Evolutionary conservation across 129 eudicot genomes (phyloP).

Genomic region (Arctium lappa): DNA sequence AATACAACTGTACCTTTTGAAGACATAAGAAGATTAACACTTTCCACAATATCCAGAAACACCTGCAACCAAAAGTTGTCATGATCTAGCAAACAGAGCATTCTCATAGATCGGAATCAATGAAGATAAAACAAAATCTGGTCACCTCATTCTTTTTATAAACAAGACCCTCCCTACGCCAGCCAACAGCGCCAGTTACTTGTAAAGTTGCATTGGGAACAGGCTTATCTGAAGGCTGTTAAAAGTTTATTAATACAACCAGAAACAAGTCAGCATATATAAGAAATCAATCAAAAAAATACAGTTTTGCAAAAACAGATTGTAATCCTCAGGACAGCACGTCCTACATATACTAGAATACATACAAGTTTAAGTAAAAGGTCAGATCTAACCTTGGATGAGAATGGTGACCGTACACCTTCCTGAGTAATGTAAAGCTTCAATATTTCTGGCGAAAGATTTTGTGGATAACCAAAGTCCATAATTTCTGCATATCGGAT

Average conservation of each 20-base stretch:
- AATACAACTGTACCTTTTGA: conserved; percentile 65
- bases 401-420: conserved; percentile 97
- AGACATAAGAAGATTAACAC: conserved; percentile 99
- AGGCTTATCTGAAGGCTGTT: conserved; percentile 83
- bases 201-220: conserved; percentile 98
- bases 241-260: not conserved
- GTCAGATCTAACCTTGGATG: conserved; percentile 67
- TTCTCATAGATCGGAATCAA: not conserved
- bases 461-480: conserved; percentile 99
- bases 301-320: not conserved
- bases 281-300: not conserved
- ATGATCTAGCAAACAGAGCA: not conserved
- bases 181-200: conserved; percentile 99
- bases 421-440: conserved; percentile 98
- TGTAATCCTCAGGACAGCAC: not conserved
- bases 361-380: not conserved
- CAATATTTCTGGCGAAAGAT: conserved; percentile 93
- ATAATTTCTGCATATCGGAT: conserved; percentile 70
- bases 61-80: conserved; percentile 40
- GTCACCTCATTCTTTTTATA: conserved; percentile 93
- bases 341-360: not conserved
- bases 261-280: conserved; percentile 2
- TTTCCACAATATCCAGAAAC: conserved; percentile 96
- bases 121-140: not conserved
- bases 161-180: conserved; percentile 97